Base-by-base conservation (phyloP, 148 eudicot genomes). In the Chenopodium quinoa region DNA sequence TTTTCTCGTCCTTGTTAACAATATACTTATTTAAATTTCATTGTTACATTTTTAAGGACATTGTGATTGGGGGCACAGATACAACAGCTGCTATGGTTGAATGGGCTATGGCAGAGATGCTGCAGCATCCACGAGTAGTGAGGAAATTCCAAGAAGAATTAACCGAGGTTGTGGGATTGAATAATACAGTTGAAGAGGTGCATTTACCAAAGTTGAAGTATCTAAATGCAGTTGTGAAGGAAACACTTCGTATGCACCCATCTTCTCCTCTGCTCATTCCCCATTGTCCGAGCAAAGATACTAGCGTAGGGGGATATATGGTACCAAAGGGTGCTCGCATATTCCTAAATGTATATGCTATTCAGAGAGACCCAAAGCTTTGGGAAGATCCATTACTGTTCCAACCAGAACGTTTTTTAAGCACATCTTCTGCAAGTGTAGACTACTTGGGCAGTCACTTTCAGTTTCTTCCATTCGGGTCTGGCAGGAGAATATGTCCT, bases 401-500 rank as follows among this genome's bases (percentile, higher is more conserved):
- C 65, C 40, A 25, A 54, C 92, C 89, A 0, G 88, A 88, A 46
- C 76, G 90, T 75, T 86, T 90, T 40, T 44, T 88, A 74, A 75
- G 68, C 17, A 63, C 56, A 16, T 17, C n/a, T 20, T 25, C 32
- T 27, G 14, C 78, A 86, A 54, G 76, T 63, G 50, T 85, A 17
- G 73, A 83, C 19, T 47, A 75, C 32, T 6, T 48, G 25, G 91
- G 89, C 2, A 90, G 82, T 27, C 82, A 85, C 58, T 79, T 83
- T n/a, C 46, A 82, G 58, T 87, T 67, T 19, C 68, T 91, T 34
- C 91, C 92, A 0, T 88, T 88, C 72, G 87, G 91, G 2, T 85
- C 89, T 0, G 89, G 89, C 6, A 85, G 90, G 75, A 89, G 93
- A 79, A 83, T 78, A 4, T 89, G 93, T 60, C 75, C 87, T 9